Evolutionary conservation across 2,329 filamentous ascomycete genomes (phyloP).

Genomic region (Xenoacremonium recifei): DNA sequence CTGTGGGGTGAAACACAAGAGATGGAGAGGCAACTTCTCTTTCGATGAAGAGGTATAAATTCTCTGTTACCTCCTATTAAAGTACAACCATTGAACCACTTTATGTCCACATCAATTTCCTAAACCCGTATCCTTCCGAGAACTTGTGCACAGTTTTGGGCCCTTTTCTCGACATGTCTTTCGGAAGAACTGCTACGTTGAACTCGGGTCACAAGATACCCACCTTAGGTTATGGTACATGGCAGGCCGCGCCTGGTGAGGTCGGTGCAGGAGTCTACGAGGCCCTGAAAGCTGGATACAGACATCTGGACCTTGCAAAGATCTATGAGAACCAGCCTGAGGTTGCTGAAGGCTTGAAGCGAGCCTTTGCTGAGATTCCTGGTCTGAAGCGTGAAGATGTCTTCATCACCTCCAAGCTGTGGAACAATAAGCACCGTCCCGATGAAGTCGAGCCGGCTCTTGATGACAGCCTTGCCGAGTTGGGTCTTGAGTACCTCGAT

Average conservation of each 20-base stretch:
- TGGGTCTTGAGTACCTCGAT: conserved; percentile 58
- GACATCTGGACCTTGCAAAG: conserved; percentile 56
- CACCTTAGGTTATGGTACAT: conserved; percentile 59
- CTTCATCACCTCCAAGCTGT: conserved; percentile 68
- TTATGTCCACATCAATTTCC: no score
- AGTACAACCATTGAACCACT: no score
- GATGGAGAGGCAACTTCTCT: no score
- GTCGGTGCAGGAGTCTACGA: conserved; percentile 63
- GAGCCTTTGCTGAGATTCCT: conserved; percentile 43
- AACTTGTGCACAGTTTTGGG: no score
- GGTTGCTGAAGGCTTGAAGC: conserved; percentile 54
- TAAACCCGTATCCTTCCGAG: no score
- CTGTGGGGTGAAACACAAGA: no score
- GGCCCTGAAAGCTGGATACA: conserved; percentile 62
- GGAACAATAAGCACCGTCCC: conserved; percentile 60
- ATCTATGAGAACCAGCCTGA: conserved; percentile 65
- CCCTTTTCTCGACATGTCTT: no score
- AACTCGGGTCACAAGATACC: conserved; percentile 66
- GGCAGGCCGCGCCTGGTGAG: conserved; percentile 65
- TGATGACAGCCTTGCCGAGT: conserved; percentile 53
- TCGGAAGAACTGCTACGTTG: conserved; percentile 54
- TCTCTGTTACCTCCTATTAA: no score
- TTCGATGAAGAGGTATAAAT: no score
- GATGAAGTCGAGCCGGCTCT: conserved; percentile 56
- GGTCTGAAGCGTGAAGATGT: conserved; percentile 55